Conservation (phyloP, 2,329 filamentous ascomycete species). For the Fusarium aywerte region DNA sequence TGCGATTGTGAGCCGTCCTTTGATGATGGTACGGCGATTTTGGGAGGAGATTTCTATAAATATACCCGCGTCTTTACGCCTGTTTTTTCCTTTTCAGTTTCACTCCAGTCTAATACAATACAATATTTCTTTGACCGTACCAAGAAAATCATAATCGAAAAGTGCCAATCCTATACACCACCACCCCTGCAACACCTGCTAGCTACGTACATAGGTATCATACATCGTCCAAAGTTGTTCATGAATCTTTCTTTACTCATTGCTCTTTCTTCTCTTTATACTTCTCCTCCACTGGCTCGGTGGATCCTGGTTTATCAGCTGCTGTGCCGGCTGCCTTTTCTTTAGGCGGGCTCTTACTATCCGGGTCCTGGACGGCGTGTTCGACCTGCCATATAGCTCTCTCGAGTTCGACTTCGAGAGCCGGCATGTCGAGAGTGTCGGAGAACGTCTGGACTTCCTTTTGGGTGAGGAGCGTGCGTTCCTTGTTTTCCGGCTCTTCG, state of each 20-base stretch:
- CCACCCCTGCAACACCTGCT: not conserved
- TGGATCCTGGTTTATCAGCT: slow-evolving; percentile 21
- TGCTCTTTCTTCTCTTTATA: slow-evolving; percentile 30
- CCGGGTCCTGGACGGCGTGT: slow-evolving; percentile 56
- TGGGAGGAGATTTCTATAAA: slow-evolving; percentile 45
- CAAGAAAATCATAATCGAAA: not conserved
- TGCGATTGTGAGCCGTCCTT: slow-evolving; percentile 33
- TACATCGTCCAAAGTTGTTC: slow-evolving; percentile 38
- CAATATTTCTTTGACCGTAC: slow-evolving; percentile 8
- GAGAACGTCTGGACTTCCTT: slow-evolving; percentile 68
- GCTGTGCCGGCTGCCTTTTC: slow-evolving; percentile 28
- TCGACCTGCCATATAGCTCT: slow-evolving; percentile 80
- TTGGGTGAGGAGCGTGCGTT: slow-evolving; percentile 59
- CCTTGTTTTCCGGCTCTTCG: slow-evolving; percentile 41
- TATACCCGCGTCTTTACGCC: slow-evolving; percentile 44
- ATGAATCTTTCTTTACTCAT: slow-evolving; percentile 30
- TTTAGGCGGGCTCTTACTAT: slow-evolving; percentile 19
- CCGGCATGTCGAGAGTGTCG: slow-evolving; percentile 72
- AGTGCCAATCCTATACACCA: slow-evolving; percentile 22
- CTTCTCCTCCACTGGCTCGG: slow-evolving; percentile 30
- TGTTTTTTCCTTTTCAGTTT: slow-evolving; percentile 25
- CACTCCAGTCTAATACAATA: slow-evolving; percentile 34
- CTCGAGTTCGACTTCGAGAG: slow-evolving; percentile 77
- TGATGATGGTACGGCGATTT: slow-evolving; percentile 20
- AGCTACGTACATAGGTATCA: slow-evolving; percentile 38